Evolutionary conservation across 257 asterid genomes (phyloP).

Genomic region (Marsdenia floribunda): DNA sequence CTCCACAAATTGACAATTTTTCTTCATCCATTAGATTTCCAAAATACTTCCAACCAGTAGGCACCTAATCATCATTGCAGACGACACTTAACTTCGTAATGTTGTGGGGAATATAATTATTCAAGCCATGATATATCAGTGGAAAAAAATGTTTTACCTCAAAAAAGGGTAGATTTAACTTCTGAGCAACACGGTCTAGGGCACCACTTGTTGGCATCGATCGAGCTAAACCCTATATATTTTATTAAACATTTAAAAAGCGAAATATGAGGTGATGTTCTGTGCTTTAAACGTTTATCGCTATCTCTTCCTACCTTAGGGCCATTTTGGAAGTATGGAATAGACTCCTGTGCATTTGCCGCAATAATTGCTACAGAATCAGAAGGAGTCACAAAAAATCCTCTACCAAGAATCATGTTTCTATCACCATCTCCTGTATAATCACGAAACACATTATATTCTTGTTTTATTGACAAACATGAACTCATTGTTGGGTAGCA

Average conservation of each 20-base stretch:
- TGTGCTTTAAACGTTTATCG: background rate
- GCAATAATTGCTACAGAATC: constrained; percentile 97
- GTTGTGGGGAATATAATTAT: background rate
- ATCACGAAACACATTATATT: constrained; percentile 10
- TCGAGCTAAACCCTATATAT: constrained; percentile 91
- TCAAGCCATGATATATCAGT: background rate
- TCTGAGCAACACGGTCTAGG: constrained; percentile 85
- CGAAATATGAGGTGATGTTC: background rate
- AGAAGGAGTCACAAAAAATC: constrained; percentile 92
- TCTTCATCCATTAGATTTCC: constrained; percentile 98
- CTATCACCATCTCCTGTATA: constrained; percentile 94
- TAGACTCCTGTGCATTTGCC: constrained; percentile 84
- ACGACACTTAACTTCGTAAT: constrained; percentile 4
- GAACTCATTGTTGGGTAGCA: no score
- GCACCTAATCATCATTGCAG: constrained; percentile 50
- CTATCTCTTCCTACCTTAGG: constrained; percentile 54
- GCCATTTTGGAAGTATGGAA: constrained; percentile 78
- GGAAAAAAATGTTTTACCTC: constrained; percentile 44
- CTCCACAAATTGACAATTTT: constrained; percentile 89
- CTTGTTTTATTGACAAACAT: background rate
- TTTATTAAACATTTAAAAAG: background rate
- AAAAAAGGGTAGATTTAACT: constrained; percentile 70
- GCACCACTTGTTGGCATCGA: constrained; percentile 99
- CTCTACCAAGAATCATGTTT: constrained; percentile 93
- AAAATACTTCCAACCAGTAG: constrained; percentile 98